Base-by-base conservation (phyloP, 2,329 filamentous ascomycete genomes). In the Colletotrichum filicis region DNA sequence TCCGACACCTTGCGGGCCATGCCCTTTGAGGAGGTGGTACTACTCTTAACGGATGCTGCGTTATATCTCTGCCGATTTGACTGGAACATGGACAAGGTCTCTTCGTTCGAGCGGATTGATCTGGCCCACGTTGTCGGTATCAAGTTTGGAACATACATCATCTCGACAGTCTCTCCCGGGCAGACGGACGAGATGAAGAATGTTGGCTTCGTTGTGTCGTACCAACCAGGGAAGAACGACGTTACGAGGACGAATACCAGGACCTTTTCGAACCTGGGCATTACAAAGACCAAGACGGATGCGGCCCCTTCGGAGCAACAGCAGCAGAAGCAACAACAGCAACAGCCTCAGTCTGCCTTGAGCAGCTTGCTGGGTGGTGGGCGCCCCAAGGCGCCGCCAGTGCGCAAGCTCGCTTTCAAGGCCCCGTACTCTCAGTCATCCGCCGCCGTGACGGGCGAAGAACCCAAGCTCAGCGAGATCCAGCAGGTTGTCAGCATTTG, bases 41-140 rank as follows among this genome's bases (percentile, higher is more conserved):
- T 99, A 1, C 87, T 99, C 0, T 86, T 99, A 37, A 98, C 97
- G 0, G 93, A 97, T 75, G 87, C 88, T 0, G 96, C 95, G 0
- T 81, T 98, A 3, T 98, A 98, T 80, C 91, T 94, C 74, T 98
- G 95, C 81, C 91, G 94, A 16, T 95, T 98, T 77, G 95, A 98
- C 82, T 98, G 96, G 95, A 93, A 94, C 75, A 92, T 95, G 8
- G 97, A 98, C 83, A 98, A 98, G 80, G 94, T 99, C 1, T 92
- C 93, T 14, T 95, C 93, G 0, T 98, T 98, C 81, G 95, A 98
- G 83, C 89, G 95, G 8, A 91, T 98, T 16, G 92, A 93, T 71
- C 87, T 98, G 8, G 87, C 89, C 24, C 93, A 94, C 70, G 86
- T 99, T 46, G 88, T 89, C 1, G 87, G 88, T 28, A 90, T 99